A percentile compares a stretch with the other conserved stretches of the same genome.
phyloP scores from a whole-genome alignment of 2,329 filamentous ascomycete species.

The Trematosphaeria pertusa region DNA sequence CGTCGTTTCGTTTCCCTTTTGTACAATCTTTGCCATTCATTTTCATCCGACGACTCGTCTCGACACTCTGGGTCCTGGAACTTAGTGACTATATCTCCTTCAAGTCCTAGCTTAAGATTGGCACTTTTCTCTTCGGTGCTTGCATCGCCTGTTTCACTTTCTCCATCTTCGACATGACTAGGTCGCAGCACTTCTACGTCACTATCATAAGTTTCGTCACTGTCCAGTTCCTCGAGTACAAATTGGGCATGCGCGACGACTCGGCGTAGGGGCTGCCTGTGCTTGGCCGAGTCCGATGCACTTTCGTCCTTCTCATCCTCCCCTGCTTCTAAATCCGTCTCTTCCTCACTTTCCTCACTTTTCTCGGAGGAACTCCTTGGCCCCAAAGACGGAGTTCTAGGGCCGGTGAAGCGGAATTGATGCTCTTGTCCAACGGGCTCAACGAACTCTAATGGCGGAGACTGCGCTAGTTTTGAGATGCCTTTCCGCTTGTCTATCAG shows the following conservation, averaged over 20 bases:
- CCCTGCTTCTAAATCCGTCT: constrained; percentile 34
- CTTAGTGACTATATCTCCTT: constrained; percentile 39
- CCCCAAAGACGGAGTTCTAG: constrained; percentile 44
- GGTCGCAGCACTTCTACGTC: too few species aligned
- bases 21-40: constrained; percentile 38
- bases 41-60: constrained; percentile 42
- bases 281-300: too few species aligned
- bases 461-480: constrained; percentile 36
- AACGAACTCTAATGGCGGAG: constrained; percentile 48
- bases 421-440: constrained; percentile 43
- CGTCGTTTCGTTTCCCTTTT: constrained; percentile 50
- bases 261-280: too few species aligned
- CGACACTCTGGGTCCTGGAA: constrained; percentile 46
- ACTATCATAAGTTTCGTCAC: too few species aligned
- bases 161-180: too few species aligned
- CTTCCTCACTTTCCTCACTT: constrained; percentile 39
- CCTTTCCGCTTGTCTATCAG: constrained; percentile 44
- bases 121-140: constrained; percentile 51
- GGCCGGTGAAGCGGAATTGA: constrained; percentile 46
- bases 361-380: constrained; percentile 48
- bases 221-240: constrained; percentile 54
- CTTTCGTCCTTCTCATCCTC: constrained; percentile 31
- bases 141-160: constrained; percentile 47
- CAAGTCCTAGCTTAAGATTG: constrained; percentile 32
- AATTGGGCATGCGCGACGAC: constrained; percentile 43